Base-by-base conservation (phyloP, 441 rosid genomes). In the Erysimum cheiri region DNA sequence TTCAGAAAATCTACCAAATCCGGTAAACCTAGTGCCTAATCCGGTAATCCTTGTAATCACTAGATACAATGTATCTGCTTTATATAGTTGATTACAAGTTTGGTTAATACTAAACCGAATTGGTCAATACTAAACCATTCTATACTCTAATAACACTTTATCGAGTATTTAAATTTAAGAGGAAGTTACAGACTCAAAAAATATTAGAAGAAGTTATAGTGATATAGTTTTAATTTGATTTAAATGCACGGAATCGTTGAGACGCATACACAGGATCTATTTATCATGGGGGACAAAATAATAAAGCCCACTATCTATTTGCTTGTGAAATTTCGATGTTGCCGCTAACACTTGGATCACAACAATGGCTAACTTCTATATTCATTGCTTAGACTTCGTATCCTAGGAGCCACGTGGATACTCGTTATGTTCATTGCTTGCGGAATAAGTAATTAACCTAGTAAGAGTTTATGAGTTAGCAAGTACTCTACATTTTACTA, bases 341-440 rank as follows among this genome's bases (percentile, higher is more conserved):
- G 48, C 32, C 35, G 40, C 41, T 11, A 70, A 50, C 50, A 17
- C 36, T 60, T 52, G 9, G 60, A 12, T 26, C 31, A 60, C 52
- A 31, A 31, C 43, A 9, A 29, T 39, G 28, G 7, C 36, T 64
- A 64, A 8, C 12, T 35, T 19, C 22, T 19, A 19, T 19, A 19
- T 19, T 19, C 22, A 19, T 19, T 17, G 11, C 29, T 24, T 33
- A 49, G 10, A 39, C 10, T 3, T 39, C 19, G 10, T 28, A 15
- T 24, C n/a, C 10, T 28, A 26, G 22, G 44, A 44, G 22, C 55
- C 63, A 56, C 57, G 26, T 44, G 37, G 75, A 44, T 31, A 37
- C 11, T 31, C 14, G 61, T 12, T 62, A 47, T 35, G 57, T 24
- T 44, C 32, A 11, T 62, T 35, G 55, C 40, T 71, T 71, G 57